A percentile compares a stretch with the other conserved stretches of the same genome.
Conservation (phyloP, 1,284 basidiomycete species). For the Ceratobasidium theobromae region DNA sequence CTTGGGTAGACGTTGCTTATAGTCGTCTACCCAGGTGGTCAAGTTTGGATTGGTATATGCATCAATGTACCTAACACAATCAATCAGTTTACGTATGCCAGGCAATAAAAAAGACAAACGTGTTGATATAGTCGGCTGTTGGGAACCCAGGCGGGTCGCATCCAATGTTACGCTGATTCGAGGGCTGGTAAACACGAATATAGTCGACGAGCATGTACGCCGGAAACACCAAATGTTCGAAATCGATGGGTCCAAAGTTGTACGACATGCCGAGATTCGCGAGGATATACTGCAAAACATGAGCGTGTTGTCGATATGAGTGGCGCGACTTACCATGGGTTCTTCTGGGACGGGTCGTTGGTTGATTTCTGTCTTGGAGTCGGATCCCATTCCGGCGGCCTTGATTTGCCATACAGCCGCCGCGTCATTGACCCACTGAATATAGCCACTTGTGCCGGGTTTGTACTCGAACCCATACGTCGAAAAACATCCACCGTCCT, state of each 20-base stretch:
- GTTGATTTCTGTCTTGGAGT: constrained; percentile 64
- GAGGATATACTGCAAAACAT: constrained; percentile 64
- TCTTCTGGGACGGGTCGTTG: constrained; percentile 79
- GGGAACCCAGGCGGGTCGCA: constrained; percentile 82
- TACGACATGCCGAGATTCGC: constrained; percentile 79
- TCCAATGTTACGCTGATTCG: constrained; percentile 68
- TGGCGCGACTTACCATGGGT: constrained; percentile 62
- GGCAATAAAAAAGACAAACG: constrained; percentile 48
- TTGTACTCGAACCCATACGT: constrained; percentile 69
- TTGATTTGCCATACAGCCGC: constrained; percentile 75
- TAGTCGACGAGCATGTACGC: constrained; percentile 71
- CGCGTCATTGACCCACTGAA: constrained; percentile 73
- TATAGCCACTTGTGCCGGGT: constrained; percentile 62
- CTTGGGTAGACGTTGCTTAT: constrained; percentile 56
- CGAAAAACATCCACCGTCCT: constrained; percentile 49
- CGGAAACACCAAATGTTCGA: constrained; percentile 51
- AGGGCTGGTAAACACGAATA: constrained; percentile 80
- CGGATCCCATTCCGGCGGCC: constrained; percentile 68
- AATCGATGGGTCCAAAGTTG: constrained; percentile 73
- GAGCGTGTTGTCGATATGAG: not conserved
- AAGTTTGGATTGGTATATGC: constrained; percentile 44
- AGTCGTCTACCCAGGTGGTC: constrained; percentile 53
- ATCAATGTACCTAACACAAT: constrained; percentile 42
- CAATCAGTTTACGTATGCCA: not conserved
- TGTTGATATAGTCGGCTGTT: constrained; percentile 72